These are phyloP conservation scores for Phytopythium vexans DNA, from an alignment of 352 stramenopile species.

Conservation along the genomic window DNA sequence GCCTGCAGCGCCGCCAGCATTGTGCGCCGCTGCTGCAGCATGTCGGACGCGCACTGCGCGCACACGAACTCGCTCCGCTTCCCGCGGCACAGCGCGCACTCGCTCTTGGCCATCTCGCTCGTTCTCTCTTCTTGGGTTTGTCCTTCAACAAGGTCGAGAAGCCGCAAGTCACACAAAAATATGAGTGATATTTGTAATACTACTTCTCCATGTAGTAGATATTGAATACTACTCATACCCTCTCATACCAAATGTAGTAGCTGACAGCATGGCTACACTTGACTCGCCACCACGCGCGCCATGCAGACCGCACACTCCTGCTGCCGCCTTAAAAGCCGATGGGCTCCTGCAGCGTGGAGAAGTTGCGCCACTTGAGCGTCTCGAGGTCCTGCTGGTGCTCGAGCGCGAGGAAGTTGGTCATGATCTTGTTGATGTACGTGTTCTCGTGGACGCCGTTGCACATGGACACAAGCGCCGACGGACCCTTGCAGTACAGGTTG, in stretches of 20 bases:
- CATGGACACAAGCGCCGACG: constrained; percentile 47
- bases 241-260: too few species aligned
- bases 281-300: constrained; percentile 32
- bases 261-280: too few species aligned
- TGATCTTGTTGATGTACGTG: constrained; percentile 71
- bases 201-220: too few species aligned
- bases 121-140: too few species aligned
- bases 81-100: constrained; percentile 61
- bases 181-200: too few species aligned
- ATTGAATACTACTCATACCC: too few species aligned
- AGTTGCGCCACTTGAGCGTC: constrained; percentile 51
- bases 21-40: constrained; percentile 73
- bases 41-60: constrained; percentile 54
- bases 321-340: constrained; percentile 30
- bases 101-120: constrained; percentile 26
- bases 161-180: too few species aligned
- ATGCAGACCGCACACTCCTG: constrained; percentile 59
- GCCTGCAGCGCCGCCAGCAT: constrained; percentile 74
- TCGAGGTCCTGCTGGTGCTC: constrained; percentile 52
- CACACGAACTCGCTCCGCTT: constrained; percentile 54
- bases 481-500: constrained; percentile 72
- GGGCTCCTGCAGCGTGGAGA: constrained; percentile 22
- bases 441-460: constrained; percentile 71
- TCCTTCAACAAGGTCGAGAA: too few species aligned
- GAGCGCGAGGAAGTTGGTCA: constrained; percentile 66